These are phyloP conservation scores for Saturnispora zaruensis DNA, from an alignment of 805 yeast genomes.

Conservation along the genomic window DNA sequence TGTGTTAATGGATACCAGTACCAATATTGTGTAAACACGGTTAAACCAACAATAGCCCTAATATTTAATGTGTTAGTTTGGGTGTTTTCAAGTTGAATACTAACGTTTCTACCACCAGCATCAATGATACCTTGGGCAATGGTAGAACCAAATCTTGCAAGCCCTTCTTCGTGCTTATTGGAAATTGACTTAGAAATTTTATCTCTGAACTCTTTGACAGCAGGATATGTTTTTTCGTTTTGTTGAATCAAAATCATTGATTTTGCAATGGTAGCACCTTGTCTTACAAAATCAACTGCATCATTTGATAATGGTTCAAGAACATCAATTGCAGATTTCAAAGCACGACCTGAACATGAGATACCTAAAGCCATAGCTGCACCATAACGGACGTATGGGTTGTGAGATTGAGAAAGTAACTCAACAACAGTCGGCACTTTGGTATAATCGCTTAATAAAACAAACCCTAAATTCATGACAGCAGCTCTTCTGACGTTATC, in stretches of 20 bases:
- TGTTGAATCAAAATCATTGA: slow-evolving; percentile 86
- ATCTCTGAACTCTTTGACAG: slow-evolving; percentile 69
- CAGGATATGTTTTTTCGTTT: slow-evolving; percentile 74
- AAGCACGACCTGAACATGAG: slow-evolving; percentile 91
- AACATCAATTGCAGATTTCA: slow-evolving; percentile 82
- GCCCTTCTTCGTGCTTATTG: slow-evolving; percentile 89
- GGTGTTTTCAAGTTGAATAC: slow-evolving; percentile 79
- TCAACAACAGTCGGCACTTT: slow-evolving; percentile 95
- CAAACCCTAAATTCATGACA: slow-evolving; percentile 84
- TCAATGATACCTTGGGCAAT: slow-evolving; percentile 95
- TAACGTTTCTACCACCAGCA: slow-evolving; percentile 98
- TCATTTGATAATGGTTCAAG: slow-evolving; percentile 89
- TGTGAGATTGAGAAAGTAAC: slow-evolving; percentile 84
- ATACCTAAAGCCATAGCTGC: slow-evolving; percentile 96
- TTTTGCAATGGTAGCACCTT: slow-evolving; percentile 89
- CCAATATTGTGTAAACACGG: slow-evolving; percentile 91
- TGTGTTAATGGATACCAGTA: slow-evolving; percentile 98
- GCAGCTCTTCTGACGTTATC: slow-evolving; percentile 97
- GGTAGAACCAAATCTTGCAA: slow-evolving; percentile 97
- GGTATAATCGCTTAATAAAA: slow-evolving; percentile 79
- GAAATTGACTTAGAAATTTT: slow-evolving; percentile 66
- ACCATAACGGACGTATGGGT: slow-evolving; percentile 97
- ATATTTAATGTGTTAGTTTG: slow-evolving; percentile 87
- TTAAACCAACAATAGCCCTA: slow-evolving; percentile 85
- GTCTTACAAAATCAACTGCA: slow-evolving; percentile 94